Evolutionary conservation across 306 rosid species (phyloP).

Genomic region (Gastrolobium bilobum): DNA sequence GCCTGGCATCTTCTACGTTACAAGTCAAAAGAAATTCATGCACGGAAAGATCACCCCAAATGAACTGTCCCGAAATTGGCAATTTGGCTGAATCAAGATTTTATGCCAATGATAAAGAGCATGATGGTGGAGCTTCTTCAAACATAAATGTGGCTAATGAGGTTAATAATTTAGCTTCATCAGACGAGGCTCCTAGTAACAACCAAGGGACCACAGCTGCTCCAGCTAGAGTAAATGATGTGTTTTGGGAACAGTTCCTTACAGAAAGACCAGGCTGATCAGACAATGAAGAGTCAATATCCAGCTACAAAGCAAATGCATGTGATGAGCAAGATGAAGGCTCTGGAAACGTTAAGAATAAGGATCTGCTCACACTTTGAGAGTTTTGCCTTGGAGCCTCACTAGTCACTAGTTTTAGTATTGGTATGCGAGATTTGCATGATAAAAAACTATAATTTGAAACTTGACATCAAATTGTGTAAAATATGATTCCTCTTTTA

Average conservation of each 20-base stretch:
- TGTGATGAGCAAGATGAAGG: constrained; percentile 65
- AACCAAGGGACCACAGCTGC: constrained; percentile 52
- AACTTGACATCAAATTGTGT: not conserved
- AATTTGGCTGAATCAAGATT: constrained; percentile 55
- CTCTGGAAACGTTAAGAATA: constrained; percentile 52
- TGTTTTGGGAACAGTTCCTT: constrained; percentile 86
- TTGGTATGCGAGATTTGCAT: constrained; percentile 23
- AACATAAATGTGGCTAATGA: constrained; percentile 45
- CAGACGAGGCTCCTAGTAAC: constrained; percentile 54
- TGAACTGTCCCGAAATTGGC: constrained; percentile 51
- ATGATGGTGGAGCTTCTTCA: constrained; percentile 50
- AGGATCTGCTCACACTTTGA: constrained; percentile 62
- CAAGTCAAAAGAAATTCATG: constrained; percentile 54
- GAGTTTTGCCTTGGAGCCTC: constrained; percentile 14
- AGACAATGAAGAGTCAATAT: constrained; percentile 78
- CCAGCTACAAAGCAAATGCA: constrained; percentile 59
- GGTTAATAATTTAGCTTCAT: constrained; percentile 43
- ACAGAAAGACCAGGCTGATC: constrained; percentile 85
- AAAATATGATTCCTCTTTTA: not conserved
- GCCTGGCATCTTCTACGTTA: constrained; percentile 71
- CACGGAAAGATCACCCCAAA: constrained; percentile 56
- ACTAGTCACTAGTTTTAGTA: not conserved
- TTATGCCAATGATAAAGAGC: constrained; percentile 53
- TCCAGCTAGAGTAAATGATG: constrained; percentile 73
- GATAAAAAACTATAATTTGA: not conserved